Evolutionary conservation across 1,139 yeast genomes (phyloP), one percentile per base, ranked within the genome.

Genomic region (Suhomyces guaymorum): DNA sequence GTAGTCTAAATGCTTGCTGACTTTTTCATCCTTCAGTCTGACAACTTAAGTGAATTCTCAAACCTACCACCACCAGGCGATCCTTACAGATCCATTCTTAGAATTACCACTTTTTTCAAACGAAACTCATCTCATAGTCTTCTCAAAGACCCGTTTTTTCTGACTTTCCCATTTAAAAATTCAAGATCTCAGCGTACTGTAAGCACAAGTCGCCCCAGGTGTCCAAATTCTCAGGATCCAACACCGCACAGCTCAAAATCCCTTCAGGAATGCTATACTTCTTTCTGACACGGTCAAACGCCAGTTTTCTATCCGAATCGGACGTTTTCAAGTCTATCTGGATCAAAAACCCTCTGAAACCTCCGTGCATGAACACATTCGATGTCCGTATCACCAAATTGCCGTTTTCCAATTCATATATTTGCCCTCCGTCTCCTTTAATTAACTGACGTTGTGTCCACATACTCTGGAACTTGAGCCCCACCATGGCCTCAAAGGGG

Each of bases 381-480:
- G 85, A 80, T 0, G 89, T 75, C 34, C 87, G 63, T n/a, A 72
- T 67, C 7, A 55, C 55, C 41, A 71, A 52, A 33, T 68, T 66
- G 3, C 73, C 73, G 43, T 72, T 73, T 38, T 70, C 76, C 12
- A 77, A 49, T 41, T 70, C 67, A 50, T 82, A 84, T 2, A 78
- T 74, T 35, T 75, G 75, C 1, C 87, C 87, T 4, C 92, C 92
- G 43, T 84, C 92, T 2, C 94, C 95, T 44, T 78, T 75, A 28
- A 85, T 72, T n/a, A 77, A 67, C 55, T 86, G 95, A 40, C 86
- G 66, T 36, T 78, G 70, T 1, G 70, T 63, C 95, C 95, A 87
- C 35, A 82, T 57, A 46, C 88, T 78, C 51, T 80, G 86, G 35
- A 86, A 58, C 51, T 83, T 82, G 24, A 75, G 73, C 16, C 67